These are phyloP conservation scores for Gymnopilus dilepis DNA, from an alignment of 768 basidiomycete species.

Conservation along the genomic window DNA sequence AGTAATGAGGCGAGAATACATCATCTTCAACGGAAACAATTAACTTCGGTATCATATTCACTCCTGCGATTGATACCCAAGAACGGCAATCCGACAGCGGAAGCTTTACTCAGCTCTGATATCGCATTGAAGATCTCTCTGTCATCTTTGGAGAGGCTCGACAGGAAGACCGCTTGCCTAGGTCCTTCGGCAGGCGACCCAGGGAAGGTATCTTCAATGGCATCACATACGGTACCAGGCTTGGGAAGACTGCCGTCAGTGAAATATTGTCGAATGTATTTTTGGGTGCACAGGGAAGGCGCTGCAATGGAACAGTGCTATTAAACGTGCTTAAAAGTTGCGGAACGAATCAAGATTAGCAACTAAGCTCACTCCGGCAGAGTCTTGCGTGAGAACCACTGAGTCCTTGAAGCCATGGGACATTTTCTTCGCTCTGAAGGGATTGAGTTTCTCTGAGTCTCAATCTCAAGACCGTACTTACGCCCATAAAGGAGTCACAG, in stretches of 20 bases:
- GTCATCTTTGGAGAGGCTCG: background rate
- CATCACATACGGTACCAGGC: slow-evolving; percentile 45
- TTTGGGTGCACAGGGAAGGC: slow-evolving; percentile 40
- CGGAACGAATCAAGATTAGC: background rate
- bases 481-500: slow-evolving; percentile 35
- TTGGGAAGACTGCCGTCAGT: slow-evolving; percentile 43
- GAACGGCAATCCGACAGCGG: slow-evolving; percentile 7
- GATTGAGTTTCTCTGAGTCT: background rate
- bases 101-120: slow-evolving; percentile 7
- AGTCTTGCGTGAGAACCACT: slow-evolving; percentile 23
- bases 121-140: slow-evolving; percentile 4
- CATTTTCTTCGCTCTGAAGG: slow-evolving; percentile 44
- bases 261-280: slow-evolving; percentile 45
- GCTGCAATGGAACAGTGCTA: slow-evolving; percentile 42
- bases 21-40: too few relatives aligned
- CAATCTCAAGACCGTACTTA: slow-evolving; percentile 17
- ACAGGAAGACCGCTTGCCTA: background rate
- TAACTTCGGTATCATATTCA: background rate
- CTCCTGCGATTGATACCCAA: background rate
- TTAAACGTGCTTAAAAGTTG: background rate
- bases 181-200: background rate
- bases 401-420: slow-evolving; percentile 17
- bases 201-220: slow-evolving; percentile 17
- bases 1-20: background rate
- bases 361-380: slow-evolving; percentile 18